phyloP scores from a whole-genome alignment of 2,329 filamentous ascomycete genomes.

The Sordariomycetes sp. region DNA sequence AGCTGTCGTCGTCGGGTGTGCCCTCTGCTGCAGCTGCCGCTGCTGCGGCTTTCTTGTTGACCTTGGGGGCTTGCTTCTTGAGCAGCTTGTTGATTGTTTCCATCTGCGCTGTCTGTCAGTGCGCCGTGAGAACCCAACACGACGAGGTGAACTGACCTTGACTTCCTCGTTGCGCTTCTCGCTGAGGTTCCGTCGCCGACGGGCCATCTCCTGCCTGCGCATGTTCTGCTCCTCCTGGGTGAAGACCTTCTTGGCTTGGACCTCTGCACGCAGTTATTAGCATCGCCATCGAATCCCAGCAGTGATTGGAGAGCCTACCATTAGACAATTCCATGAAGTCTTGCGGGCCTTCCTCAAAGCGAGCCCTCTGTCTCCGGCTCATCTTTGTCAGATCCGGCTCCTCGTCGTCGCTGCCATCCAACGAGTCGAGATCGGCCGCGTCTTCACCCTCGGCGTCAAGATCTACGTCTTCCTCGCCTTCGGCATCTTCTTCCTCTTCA shows the following conservation, averaged over 20 bases:
- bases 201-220: conserved; percentile 53
- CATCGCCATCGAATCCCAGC: background rate
- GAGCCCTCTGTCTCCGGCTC: conserved; percentile 51
- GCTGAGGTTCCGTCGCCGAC: conserved; percentile 51
- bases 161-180: conserved; percentile 57
- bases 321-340: conserved; percentile 53
- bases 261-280: conserved; percentile 32
- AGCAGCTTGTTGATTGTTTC: conserved; percentile 87
- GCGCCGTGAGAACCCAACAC: conserved; percentile 3
- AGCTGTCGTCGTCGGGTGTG: conserved; percentile 34
- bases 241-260: conserved; percentile 54
- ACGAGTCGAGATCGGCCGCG: conserved; percentile 24
- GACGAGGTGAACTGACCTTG: conserved; percentile 32
- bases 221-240: conserved; percentile 54
- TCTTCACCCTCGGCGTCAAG: conserved; percentile 39
- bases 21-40: conserved; percentile 28
- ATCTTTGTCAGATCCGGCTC: conserved; percentile 49
- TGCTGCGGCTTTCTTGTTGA: conserved; percentile 41
- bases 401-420: conserved; percentile 33
- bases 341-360: conserved; percentile 45
- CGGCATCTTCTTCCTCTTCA: conserved; percentile 35
- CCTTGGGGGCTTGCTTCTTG: conserved; percentile 76
- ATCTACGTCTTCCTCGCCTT: conserved; percentile 31
- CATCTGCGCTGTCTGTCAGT: conserved; percentile 45
- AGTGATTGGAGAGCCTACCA: conserved; percentile 27